These are phyloP conservation scores for Globisporangium carolinianum DNA, from an alignment of 352 stramenopile species.

Conservation along the genomic window DNA sequence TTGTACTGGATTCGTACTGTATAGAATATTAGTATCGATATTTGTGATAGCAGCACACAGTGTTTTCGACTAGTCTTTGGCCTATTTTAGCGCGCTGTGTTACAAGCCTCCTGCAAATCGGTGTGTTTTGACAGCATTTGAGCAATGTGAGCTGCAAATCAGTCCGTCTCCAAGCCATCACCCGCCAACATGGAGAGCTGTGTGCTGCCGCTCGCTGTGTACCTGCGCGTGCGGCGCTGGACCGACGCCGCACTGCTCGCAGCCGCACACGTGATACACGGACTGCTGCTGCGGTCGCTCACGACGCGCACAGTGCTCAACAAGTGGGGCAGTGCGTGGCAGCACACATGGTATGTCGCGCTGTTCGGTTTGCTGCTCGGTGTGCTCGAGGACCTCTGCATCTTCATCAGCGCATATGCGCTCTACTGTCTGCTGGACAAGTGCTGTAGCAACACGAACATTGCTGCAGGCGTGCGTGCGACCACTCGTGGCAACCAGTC, in stretches of 20 bases:
- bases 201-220: conserved; percentile 23
- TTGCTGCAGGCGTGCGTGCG: too few relatives aligned
- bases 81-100: too few relatives aligned
- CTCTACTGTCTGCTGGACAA: conserved; percentile 29
- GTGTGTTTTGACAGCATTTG: too few relatives aligned
- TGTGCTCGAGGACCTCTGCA: conserved; percentile 40
- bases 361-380: conserved; percentile 31
- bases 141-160: too few relatives aligned
- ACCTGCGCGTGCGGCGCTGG: conserved; percentile 36
- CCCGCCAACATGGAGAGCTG: not conserved
- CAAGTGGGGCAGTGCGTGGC: conserved; percentile 56
- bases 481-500: not conserved
- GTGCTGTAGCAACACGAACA: not conserved
- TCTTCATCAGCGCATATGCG: conserved; percentile 19
- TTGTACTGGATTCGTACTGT: too few relatives aligned
- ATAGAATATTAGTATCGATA: too few relatives aligned
- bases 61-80: too few relatives aligned
- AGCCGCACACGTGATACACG: conserved; percentile 23
- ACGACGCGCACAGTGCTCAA: conserved; percentile 19
- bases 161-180: too few relatives aligned
- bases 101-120: too few relatives aligned
- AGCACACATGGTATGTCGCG: conserved; percentile 26
- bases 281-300: conserved; percentile 22
- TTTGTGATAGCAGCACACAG: too few relatives aligned
- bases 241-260: conserved; percentile 32